Base-by-base conservation (phyloP, 352 stramenopile genomes). In the Phytophthora pistaciae region DNA sequence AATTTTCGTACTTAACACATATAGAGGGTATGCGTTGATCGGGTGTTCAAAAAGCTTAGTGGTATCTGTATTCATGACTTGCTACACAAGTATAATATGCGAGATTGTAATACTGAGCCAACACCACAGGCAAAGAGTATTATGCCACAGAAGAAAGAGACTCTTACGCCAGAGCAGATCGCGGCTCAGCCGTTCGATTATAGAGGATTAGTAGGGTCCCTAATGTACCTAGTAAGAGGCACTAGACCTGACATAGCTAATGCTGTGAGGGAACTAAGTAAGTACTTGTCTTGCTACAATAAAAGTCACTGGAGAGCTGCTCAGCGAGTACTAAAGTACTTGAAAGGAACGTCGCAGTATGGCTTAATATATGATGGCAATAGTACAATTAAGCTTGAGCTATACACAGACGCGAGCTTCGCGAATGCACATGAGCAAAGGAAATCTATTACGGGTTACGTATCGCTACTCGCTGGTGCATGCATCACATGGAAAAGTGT, bases 261-360 rank as follows among this genome's bases (percentile, higher is more conserved):
- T n/a, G 21, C 50, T 14, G 50, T 67, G 11, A 61, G 60, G 18
- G 27, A 67, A 11, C 20, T 71, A 36, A 71, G 31, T 44, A 70
- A 59, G 27, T 65, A 52, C 20, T 16, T 70, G 16, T 70, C 55
- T 36, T 70, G 64, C 44, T 59, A 70, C 3, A 70, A 65, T 64
- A 65, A 38, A 29, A 54, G 2, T 31, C 27, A 31, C 27, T 31
- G 27, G 27, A 31, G 27, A 63, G n/a, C 2, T 55, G 8, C 27
- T 31, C 27, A 31, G 27, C 27, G 27, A 31, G 27, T 31, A 31
- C 27, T 31, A 5, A 31, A 31, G 27, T 7, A 31, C 27, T 31
- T 31, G 27, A 31, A 31, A 31, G 27, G 27, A 31, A 31, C 27
- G 27, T 31, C 27, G 27, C 27, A 31, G 27, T 31, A 31, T 31